A percentile compares a stretch with the other conserved stretches of the same genome.
These are phyloP conservation scores for Antitrichia curtipendula DNA, from an alignment of 225 moss, liverwort and hornwort genomes.

Conservation along the genomic window DNA sequence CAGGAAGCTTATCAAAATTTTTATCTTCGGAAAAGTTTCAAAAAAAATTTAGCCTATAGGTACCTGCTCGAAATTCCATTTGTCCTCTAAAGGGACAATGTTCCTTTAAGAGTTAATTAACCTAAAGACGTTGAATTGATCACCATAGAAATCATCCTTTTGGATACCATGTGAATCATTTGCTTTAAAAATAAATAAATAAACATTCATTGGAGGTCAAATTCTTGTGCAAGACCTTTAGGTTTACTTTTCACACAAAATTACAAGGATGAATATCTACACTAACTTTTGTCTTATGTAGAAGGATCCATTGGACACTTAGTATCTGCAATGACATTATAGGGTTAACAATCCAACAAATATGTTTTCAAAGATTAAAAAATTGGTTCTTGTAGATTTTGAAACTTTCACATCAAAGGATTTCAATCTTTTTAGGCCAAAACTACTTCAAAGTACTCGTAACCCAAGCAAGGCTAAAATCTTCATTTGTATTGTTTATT, in stretches of 20 bases:
- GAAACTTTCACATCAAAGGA: not conserved
- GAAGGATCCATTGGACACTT: rapidly evolving
- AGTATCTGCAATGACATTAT: rapidly evolving
- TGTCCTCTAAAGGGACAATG: too few species aligned
- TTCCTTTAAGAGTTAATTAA: too few species aligned
- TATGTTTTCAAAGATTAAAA: not conserved
- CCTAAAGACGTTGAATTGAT: rapidly evolving
- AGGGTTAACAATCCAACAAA: not conserved
- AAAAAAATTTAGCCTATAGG: too few species aligned
- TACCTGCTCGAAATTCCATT: too few species aligned
- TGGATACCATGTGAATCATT: not conserved
- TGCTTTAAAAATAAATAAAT: not conserved
- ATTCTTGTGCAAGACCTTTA: not conserved
- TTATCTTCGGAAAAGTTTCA: too few species aligned
- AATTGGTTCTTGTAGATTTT: not conserved
- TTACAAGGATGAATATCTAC: rapidly evolving
- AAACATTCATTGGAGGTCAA: not conserved
- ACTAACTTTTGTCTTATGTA: not conserved
- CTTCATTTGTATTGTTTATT: too few species aligned
- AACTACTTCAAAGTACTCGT: not conserved
- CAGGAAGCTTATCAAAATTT: too few species aligned
- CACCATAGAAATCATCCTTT: not conserved
- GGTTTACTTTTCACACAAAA: not conserved
- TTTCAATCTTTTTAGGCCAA: not conserved
- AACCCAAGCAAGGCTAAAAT: too few species aligned